A percentile compares a stretch with the other conserved stretches of the same genome.
Conservation (phyloP, 2,329 filamentous ascomycete genomes). For the Verruconis gallopava region DNA sequence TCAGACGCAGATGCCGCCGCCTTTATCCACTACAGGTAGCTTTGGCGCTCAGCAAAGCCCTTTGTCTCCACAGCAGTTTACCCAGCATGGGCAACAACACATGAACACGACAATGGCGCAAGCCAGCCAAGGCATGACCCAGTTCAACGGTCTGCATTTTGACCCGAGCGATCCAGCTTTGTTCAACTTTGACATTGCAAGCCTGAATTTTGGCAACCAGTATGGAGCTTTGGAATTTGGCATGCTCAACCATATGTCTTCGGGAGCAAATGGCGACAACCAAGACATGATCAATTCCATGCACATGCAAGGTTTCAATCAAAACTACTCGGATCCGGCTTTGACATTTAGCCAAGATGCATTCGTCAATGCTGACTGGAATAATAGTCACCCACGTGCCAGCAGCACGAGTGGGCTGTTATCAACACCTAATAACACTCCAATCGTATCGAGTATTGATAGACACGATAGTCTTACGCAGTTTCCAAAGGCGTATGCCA, state of each 20-base stretch:
- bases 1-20: conserved; percentile 28
- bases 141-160: conserved; percentile 52
- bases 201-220: conserved; percentile 88
- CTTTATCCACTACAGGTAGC: conserved; percentile 32
- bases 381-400: conserved; percentile 27
- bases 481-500: conserved; percentile 46
- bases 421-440: conserved; percentile 29
- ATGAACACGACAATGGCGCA: conserved; percentile 21
- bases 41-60: conserved; percentile 58
- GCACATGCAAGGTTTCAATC: background rate
- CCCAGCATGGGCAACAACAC: conserved; percentile 24
- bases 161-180: conserved; percentile 84
- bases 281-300: conserved; percentile 18
- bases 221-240: conserved; percentile 93
- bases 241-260: conserved; percentile 92
- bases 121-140: conserved; percentile 22
- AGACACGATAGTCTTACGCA: conserved; percentile 22
- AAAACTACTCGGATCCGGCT: background rate
- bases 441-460: conserved; percentile 23
- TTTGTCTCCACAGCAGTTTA: conserved; percentile 54
- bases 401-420: conserved; percentile 27
- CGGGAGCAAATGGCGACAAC: conserved; percentile 45
- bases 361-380: conserved; percentile 19
- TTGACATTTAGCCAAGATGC: conserved; percentile 30
- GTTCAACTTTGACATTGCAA: conserved; percentile 92